Conservation (phyloP, 2,329 filamentous ascomycete genomes). For the Rutstroemia sp. region DNA sequence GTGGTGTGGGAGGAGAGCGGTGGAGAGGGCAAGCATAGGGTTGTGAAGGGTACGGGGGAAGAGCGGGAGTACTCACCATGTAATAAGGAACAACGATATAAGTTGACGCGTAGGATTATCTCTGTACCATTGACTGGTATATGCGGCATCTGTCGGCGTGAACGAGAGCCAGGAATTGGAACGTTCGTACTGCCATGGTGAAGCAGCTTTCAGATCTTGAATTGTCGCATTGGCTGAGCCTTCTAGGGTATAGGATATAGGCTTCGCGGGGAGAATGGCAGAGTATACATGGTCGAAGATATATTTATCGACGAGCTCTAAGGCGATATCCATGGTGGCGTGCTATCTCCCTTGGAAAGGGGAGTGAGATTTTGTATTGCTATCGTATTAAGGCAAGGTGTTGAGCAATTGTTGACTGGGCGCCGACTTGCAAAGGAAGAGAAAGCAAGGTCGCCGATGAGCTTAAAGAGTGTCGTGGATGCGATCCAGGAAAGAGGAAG, state of each 20-base stretch:
- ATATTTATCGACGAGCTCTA: conserved; percentile 78
- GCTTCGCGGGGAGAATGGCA: conserved; percentile 53
- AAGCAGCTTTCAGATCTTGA: conserved; percentile 49
- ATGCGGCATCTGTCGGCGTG: conserved; percentile 67
- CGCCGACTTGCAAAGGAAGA: background rate
- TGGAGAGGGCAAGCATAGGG: background rate
- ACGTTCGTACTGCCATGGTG: conserved; percentile 62
- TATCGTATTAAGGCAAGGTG: background rate
- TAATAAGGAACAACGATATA: conserved; percentile 72
- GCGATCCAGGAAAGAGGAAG: background rate
- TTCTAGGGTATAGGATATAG: conserved; percentile 46
- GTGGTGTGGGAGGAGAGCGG: too few species aligned
- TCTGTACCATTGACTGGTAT: conserved; percentile 67
- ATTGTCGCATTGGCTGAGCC: conserved; percentile 42
- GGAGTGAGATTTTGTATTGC: too few species aligned
- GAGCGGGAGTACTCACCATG: conserved; percentile 55
- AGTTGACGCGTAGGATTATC: conserved; percentile 72
- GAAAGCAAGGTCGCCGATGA: background rate
- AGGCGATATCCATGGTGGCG: conserved; percentile 77
- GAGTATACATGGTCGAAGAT: conserved; percentile 76
- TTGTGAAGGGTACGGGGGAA: background rate
- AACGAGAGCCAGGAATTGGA: conserved; percentile 63
- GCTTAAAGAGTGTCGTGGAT: background rate
- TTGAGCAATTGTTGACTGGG: background rate
- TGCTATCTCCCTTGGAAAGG: background rate